phyloP scores from a whole-genome alignment of 208 protist species.

The Trypanosoma vivax region DNA sequence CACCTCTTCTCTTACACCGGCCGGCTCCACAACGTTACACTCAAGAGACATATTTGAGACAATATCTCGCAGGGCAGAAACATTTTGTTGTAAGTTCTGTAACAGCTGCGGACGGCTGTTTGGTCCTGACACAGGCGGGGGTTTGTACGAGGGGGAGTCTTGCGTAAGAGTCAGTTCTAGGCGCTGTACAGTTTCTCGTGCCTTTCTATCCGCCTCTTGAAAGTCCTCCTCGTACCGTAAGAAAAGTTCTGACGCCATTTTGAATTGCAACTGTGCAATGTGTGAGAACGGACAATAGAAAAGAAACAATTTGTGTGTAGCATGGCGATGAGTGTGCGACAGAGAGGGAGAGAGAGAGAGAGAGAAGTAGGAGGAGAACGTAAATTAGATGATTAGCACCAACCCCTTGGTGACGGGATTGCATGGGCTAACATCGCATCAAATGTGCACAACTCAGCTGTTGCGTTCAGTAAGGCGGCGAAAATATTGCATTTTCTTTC shows the following conservation, averaged over 20 bases:
- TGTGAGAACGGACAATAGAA: slow-evolving; percentile 1
- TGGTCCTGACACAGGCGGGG: slow-evolving; percentile 36
- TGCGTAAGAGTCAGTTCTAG: slow-evolving; percentile 29
- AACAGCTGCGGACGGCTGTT: background rate
- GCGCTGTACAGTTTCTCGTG: slow-evolving; percentile 14
- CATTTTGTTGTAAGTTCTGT: slow-evolving; percentile 26
- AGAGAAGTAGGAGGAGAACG: no score
- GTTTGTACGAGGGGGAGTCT: slow-evolving; percentile 28
- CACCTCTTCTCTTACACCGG: slow-evolving; percentile 15
- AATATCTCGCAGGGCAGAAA: slow-evolving; percentile 44
- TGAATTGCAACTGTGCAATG: background rate
- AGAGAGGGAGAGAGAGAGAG: no score
- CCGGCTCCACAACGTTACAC: slow-evolving; percentile 27
- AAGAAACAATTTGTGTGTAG: background rate
- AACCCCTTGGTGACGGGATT: no score
- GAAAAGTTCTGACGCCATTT: slow-evolving; percentile 39
- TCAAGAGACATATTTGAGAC: slow-evolving; percentile 74
- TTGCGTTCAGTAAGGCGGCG: no score
- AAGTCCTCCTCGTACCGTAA: slow-evolving; percentile 64
- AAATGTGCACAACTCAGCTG: no score
- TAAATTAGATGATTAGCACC: no score
- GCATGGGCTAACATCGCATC: no score
- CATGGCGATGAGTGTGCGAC: no score
- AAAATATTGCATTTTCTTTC: no score
- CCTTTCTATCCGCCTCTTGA: slow-evolving; percentile 29